Base-by-base conservation (phyloP, 2,329 filamentous ascomycete species). In the Alternaria sp. region DNA sequence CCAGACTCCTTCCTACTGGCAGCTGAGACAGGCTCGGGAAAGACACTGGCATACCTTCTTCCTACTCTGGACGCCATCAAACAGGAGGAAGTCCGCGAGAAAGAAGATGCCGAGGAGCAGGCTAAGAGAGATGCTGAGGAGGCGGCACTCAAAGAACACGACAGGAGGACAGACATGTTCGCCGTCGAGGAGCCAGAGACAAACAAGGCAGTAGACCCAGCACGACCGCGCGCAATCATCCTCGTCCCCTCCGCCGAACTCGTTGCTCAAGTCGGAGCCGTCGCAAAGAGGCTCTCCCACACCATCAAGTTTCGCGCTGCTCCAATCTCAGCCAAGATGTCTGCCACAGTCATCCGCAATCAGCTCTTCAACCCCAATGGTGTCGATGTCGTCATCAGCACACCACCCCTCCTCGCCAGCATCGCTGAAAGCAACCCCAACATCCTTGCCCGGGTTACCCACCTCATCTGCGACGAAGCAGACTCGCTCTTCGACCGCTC, bases 1-100 rank as follows among this genome's bases (percentile, higher is more conserved):
- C 85, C 86, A 72, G 82, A 88, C 55, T 84, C 89, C 54, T 97
- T 92, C 74, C 85, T 99, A 12, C 84, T 99, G 51, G 95, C 95
- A 4, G 95, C 95, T 11, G 95, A 99, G 83, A 99, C 95, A 0
- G 95, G 95, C 12, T 98, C 95, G 0, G 95, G 95, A 62, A 99
- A 99, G 83, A 99, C 95, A 1, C 83, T 99, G 63, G 93, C 95
- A 9, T 99, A 99, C 75, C 83, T 98, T 5, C 80, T 97, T 5
- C 96, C 95, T 0, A 86, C 90, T 16, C 84, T 99, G 54, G 89
- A 99, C 79, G 91, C 92, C 9, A 80, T 99, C 71, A 99, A 99
- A 81, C 82, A 87, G 34, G 89, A 88, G 16, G 84, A 87, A 57
- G 83, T 86, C 2, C 88, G 89, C 62, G 85, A 86, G 54, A 69